phyloP scores from a whole-genome alignment of 768 basidiomycete species.

The Pleurotus platypus region DNA sequence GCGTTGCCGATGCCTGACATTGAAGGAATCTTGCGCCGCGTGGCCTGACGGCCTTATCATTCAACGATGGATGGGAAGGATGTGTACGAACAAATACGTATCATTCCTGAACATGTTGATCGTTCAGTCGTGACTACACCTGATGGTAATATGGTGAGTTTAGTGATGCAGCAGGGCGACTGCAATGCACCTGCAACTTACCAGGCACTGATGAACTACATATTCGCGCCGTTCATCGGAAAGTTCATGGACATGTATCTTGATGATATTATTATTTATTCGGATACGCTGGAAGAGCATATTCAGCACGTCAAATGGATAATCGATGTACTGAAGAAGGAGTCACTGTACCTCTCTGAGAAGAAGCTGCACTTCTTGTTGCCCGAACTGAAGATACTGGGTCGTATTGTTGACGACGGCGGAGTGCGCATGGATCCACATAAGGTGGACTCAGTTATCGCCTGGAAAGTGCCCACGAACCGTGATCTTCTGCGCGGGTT shows the following conservation, averaged over 20 bases:
- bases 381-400: no score
- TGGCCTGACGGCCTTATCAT: no score
- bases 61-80: constrained; percentile 24
- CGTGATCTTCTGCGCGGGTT: no score
- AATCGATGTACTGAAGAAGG: constrained; percentile 30
- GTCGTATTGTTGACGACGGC: no score
- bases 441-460: no score
- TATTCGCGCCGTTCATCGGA: constrained; percentile 8
- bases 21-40: no score
- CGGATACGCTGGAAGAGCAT: constrained; percentile 29
- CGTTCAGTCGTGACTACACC: constrained; percentile 25
- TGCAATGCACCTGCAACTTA: no score
- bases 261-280: constrained; percentile 15
- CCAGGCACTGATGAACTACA: background rate
- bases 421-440: no score
- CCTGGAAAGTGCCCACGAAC: background rate
- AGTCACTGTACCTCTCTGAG: constrained; percentile 27
- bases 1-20: no score
- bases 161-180: constrained; percentile 27
- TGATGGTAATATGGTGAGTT: constrained; percentile 31
- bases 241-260: constrained; percentile 11
- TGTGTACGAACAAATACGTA: constrained; percentile 39
- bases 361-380: no score
- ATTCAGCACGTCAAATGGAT: constrained; percentile 24
- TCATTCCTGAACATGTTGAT: constrained; percentile 23